phyloP scores from a whole-genome alignment of 2,329 filamentous ascomycete species.

The Diplodia corticola region DNA sequence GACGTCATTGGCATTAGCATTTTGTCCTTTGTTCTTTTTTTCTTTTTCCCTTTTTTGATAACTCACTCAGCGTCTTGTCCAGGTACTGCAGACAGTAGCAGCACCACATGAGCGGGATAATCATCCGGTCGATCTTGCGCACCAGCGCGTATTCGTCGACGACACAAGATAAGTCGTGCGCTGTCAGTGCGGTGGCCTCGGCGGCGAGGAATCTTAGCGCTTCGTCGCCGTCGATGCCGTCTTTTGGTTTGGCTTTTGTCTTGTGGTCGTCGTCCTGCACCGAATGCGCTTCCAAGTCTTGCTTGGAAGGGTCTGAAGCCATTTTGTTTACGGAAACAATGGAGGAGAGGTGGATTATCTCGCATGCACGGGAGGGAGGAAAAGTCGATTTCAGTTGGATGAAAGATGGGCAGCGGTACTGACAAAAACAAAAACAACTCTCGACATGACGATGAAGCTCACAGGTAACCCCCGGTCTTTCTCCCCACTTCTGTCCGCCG shows the following conservation, averaged over 20 bases:
- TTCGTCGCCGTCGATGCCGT: constrained; percentile 29
- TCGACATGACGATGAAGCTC: background rate
- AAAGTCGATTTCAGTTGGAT: background rate
- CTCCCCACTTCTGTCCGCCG: constrained; percentile 4
- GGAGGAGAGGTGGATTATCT: background rate
- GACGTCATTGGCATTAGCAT: constrained; percentile 21
- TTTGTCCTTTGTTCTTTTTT: too few species aligned
- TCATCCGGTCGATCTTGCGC: constrained; percentile 30
- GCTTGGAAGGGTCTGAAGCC: background rate
- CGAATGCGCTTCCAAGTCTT: constrained; percentile 1
- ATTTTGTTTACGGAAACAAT: background rate
- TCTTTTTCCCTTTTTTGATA: too few species aligned
- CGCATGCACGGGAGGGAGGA: background rate
- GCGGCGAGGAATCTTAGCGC: constrained; percentile 30
- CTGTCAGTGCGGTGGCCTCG: constrained; percentile 15
- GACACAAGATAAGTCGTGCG: constrained; percentile 24
- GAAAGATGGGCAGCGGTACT: background rate
- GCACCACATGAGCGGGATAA: constrained; percentile 31
- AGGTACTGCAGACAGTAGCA: constrained; percentile 36
- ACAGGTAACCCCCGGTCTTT: background rate
- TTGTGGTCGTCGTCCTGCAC: background rate
- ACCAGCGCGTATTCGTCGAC: constrained; percentile 29
- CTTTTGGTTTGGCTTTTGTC: background rate
- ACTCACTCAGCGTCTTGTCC: constrained; percentile 30
- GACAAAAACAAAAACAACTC: background rate